Base-by-base conservation (phyloP, 352 stramenopile genomes). In the Phytophthora litchii region DNA sequence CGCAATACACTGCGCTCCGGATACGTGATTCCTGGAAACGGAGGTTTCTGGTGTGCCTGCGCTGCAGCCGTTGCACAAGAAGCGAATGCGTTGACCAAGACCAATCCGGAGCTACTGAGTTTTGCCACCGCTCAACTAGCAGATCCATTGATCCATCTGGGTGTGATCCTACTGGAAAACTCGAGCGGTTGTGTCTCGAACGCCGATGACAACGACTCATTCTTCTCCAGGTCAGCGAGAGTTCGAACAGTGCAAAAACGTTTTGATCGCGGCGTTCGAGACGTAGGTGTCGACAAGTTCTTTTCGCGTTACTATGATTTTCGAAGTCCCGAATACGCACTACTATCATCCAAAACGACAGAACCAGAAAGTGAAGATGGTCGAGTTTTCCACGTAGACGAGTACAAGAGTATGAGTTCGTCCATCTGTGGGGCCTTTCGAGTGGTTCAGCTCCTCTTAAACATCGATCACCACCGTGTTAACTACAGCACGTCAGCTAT, bases 221-320 rank as follows among this genome's bases (percentile, higher is more conserved):
- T 55, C 34, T 68, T 68, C 21, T 64, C 64, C 3, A 34, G 64
- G 10, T n/a, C 68, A 43, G 45, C 35, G 16, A 42, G 37, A n/a
- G 47, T 64, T 21, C 58, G 44, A 9, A 29, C 9, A 8, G 47
- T 68, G 5, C 51, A 68, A 49, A 36, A 59, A 5, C 41, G 35
- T 3, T 72, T 72, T 68, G 42, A 20, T 12, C 50, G 58, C 6
- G 54, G 58, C 17, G 46, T 72, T 10, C 25, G 44, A 9, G 64
- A 72, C 14, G 58, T 72, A 1, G 64, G 64, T 35, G 57, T 29
- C 16, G 5, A 0, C 47, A 72, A 68, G 21, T 68, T 72, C 25
- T 72, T 57, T 29, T 68, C 64, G 1, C 19, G 42, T 17, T 72
- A 71, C 34, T 71, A 55, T 23, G 46, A 72, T 19, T 68, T 61